Evolutionary conservation across 495 filamentous ascomycete species (phyloP).

Genomic region (Massariosphaeria phaeospora): DNA sequence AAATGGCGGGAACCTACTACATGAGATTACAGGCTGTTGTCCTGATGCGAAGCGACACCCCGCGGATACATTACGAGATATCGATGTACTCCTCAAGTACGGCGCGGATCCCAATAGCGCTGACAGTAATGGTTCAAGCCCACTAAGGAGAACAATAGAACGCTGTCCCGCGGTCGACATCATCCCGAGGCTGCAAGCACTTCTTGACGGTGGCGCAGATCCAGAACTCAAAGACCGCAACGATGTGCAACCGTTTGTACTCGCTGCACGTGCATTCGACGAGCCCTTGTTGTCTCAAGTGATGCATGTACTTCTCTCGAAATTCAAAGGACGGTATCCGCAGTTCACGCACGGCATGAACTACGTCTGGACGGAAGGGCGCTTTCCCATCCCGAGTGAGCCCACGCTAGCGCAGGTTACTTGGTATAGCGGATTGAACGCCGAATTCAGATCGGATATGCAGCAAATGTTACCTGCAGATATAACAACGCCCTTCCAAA

Average conservation of each 20-base stretch:
- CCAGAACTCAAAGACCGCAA: constrained; percentile 5
- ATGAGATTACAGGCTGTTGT: constrained; percentile 24
- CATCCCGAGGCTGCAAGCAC: constrained; percentile 6
- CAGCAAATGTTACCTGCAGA: constrained; percentile 4
- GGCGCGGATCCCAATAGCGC: constrained; percentile 18
- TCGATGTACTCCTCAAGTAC: constrained; percentile 19
- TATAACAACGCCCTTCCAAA: not conserved
- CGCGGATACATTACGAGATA: constrained; percentile 23
- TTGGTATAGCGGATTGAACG: constrained; percentile 4
- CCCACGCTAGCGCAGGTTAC: constrained; percentile 13
- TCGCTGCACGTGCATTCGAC: constrained; percentile 16
- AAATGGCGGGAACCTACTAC: constrained; percentile 22
- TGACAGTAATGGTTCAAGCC: not conserved
- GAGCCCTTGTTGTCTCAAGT: constrained; percentile 12
- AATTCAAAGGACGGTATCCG: not conserved
- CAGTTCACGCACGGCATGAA: not conserved
- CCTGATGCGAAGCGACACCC: constrained; percentile 27
- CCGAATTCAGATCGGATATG: not conserved
- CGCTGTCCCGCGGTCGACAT: constrained; percentile 24
- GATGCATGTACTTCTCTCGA: constrained; percentile 13
- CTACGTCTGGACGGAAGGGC: not conserved
- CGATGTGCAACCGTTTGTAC: constrained; percentile 1
- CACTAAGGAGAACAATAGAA: constrained; percentile 14
- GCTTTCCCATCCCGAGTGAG: constrained; percentile 15
- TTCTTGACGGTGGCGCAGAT: constrained; percentile 21